A percentile compares a stretch with the other conserved stretches of the same genome.
Evolutionary conservation across 768 basidiomycete species (phyloP).

Genomic region (Phaeotremella skinneri): DNA sequence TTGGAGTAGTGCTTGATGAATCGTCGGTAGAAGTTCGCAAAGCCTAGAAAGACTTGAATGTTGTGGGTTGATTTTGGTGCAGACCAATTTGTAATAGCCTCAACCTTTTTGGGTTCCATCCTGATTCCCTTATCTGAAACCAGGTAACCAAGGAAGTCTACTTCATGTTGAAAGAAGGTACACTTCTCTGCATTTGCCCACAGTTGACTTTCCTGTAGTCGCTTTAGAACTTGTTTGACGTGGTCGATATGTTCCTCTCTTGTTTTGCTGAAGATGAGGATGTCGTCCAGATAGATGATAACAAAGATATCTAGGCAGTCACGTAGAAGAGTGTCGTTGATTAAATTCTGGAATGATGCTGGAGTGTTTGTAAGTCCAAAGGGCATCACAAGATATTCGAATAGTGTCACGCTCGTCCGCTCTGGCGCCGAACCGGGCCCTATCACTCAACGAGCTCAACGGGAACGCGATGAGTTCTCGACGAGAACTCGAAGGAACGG

Average conservation of each 20-base stretch:
- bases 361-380: conserved; percentile 40
- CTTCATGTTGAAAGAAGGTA: neutral
- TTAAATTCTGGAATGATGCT: conserved; percentile 29
- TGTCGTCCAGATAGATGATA: conserved; percentile 14
- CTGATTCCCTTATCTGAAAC: conserved; percentile 1
- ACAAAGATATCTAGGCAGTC: conserved; percentile 21
- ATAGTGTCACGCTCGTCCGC: too few species aligned
- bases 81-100: conserved; percentile 21
- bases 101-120: conserved; percentile 14
- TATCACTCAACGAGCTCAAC: too few species aligned
- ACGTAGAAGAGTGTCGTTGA: too few species aligned
- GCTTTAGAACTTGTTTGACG: conserved; percentile 10
- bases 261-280: conserved; percentile 8
- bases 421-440: too few species aligned
- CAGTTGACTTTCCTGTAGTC: conserved; percentile 7
- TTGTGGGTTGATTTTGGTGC: conserved; percentile 20
- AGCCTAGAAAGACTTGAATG: conserved; percentile 32
- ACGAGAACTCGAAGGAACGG: too few species aligned
- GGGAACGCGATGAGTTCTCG: too few species aligned
- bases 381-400: conserved; percentile 33
- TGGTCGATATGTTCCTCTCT: conserved; percentile 62
- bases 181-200: conserved; percentile 13
- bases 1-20: conserved; percentile 35
- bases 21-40: conserved; percentile 38
- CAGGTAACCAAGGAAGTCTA: conserved; percentile 9